Base-by-base conservation (phyloP, 2,329 filamentous ascomycete genomes). In the Chaetomium strumarium region DNA sequence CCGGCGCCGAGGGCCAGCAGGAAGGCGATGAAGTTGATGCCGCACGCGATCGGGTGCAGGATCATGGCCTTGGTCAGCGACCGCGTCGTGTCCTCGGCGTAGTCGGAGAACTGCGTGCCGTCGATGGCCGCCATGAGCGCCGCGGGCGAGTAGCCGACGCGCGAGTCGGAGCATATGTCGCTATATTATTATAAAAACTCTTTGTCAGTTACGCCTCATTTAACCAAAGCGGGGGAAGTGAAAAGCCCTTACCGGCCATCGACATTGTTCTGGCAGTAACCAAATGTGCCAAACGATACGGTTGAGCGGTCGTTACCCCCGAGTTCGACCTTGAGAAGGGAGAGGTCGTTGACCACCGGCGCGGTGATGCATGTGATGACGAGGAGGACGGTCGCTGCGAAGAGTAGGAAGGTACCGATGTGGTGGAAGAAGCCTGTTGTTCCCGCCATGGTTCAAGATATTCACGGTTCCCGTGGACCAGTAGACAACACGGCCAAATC, bases 1-100 rank as follows among this genome's bases (percentile, higher is more conserved):
- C 78, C 77, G 2, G 78, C 68, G 55, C 75, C 75, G 34, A 80
- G 62, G 42, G 75, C 75, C 45, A 82, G 68, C 43, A 81, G 62
- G 67, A 83, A 83, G 54, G 79, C 77, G 56, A 83, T 69, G 68
- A 84, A 83, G 60, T 75, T 70, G 3, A 84, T 65, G 51, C 70
- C 79, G 55, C 74, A 73, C n/a, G 74, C 78, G 61, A 85, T 69
- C 29, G 82, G 80, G 69, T 85, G 81, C 53, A 85, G 73, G 48
- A 85, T 67, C 79, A 85, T 79, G 56, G 79, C 77, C 57, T 72
- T 70, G 39, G 81, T 83, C 38, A 84, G 71, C 29, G 66, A 69
- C 57, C 73, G 72, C 53, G 74, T 67, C 34, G 77, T 75, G 55
- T 70, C 66, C 52, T 68, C 66, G 17, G 73, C 68, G 52, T 72